Percentiles rank a stretch among this genome's conserved stretches.
Evolutionary conservation across 768 basidiomycete genomes (phyloP).

Genomic region (Dentipellis sp.): DNA sequence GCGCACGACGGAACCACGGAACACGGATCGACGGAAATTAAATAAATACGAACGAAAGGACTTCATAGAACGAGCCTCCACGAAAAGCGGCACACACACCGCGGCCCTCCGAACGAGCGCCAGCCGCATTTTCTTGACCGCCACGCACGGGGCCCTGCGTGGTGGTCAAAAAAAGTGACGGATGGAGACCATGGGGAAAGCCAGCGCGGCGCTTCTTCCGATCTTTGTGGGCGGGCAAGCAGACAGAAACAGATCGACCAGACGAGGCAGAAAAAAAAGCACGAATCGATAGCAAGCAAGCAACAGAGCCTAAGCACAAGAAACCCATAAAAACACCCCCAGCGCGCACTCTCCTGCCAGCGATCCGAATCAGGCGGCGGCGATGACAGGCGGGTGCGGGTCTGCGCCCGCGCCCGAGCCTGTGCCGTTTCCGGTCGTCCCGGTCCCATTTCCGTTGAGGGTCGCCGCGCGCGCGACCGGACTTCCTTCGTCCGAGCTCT

Average conservation of each 20-base stretch:
- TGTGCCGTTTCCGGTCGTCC: background rate
- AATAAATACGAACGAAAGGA: no score
- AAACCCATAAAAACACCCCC: background rate
- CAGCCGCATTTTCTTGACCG: constrained; percentile 11
- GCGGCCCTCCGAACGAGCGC: background rate
- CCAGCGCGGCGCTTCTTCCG: background rate
- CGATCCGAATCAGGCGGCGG: constrained; percentile 8
- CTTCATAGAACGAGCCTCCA: no score
- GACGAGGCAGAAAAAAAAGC: background rate
- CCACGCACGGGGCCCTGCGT: constrained; percentile 7
- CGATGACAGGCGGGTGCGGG: constrained; percentile 13
- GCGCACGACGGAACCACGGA: no score
- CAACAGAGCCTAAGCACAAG: background rate
- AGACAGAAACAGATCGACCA: background rate
- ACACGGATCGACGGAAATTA: no score
- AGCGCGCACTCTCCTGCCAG: background rate
- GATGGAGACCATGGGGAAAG: background rate
- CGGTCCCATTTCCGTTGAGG: constrained; percentile 4
- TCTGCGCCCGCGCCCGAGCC: background rate
- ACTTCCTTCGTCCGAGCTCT: constrained; percentile 20
- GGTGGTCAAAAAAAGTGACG: constrained; percentile 9
- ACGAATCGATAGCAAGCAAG: background rate
- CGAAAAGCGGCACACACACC: no score
- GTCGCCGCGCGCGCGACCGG: constrained; percentile 26
- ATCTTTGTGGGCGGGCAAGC: background rate